These are phyloP conservation scores for Colletotrichum kahawae DNA, from an alignment of 2,329 filamentous ascomycete genomes.

Conservation along the genomic window DNA sequence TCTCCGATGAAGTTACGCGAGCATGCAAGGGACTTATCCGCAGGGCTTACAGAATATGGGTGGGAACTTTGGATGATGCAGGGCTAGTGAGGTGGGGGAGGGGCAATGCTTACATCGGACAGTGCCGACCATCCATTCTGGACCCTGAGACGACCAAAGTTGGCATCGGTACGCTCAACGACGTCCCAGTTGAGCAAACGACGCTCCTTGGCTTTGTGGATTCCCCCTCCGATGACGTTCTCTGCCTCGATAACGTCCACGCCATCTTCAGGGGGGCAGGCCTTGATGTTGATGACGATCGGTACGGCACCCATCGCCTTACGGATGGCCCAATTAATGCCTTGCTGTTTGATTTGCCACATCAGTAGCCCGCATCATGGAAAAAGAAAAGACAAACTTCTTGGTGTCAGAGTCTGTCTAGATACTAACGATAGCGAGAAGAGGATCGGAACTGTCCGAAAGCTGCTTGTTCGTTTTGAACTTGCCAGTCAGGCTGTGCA, in stretches of 20 bases:
- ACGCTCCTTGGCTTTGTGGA: neutral
- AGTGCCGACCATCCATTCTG: neutral
- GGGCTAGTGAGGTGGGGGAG: neutral
- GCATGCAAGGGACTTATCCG: neutral
- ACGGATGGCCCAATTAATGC: neutral
- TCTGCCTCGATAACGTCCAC: neutral
- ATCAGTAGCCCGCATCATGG: neutral
- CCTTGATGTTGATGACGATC: neutral
- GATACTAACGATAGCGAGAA: neutral
- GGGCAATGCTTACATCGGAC: neutral
- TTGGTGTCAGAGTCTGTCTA: neutral
- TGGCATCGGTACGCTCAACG: neutral
- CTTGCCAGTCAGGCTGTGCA: neutral
- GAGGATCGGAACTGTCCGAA: neutral
- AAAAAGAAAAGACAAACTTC: neutral
- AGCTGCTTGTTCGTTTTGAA: neutral
- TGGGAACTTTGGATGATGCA: neutral
- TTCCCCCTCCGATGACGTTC: neutral
- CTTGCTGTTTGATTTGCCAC: neutral
- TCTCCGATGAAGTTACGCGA: neutral
- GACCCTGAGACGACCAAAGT: neutral
- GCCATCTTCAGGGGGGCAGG: neutral
- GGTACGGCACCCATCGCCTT: neutral
- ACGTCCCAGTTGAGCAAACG: neutral
- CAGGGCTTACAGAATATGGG: neutral